These are phyloP conservation scores for Globisporangium mamillatum DNA, from an alignment of 352 stramenopile genomes.

Conservation along the genomic window DNA sequence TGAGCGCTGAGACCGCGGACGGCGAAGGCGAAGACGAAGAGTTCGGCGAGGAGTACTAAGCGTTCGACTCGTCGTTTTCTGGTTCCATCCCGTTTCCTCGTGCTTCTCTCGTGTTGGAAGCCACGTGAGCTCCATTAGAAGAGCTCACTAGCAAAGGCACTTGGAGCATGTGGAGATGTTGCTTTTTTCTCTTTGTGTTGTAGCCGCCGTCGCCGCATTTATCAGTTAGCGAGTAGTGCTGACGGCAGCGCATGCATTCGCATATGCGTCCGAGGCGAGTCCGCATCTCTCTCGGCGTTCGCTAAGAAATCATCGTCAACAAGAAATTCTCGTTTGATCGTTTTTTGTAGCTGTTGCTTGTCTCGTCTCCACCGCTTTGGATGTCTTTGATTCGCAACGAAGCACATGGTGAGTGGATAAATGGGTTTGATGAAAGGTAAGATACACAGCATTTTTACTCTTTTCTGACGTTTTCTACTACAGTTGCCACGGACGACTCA, in stretches of 20 bases:
- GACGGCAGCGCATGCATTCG: background rate
- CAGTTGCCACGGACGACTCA: background rate
- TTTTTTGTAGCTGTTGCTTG: background rate
- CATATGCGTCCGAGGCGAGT: background rate
- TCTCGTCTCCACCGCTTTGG: background rate
- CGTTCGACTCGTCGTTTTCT: background rate
- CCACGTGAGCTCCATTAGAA: constrained; percentile 4
- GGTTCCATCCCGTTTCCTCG: background rate
- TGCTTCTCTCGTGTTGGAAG: background rate
- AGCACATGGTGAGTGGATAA: background rate
- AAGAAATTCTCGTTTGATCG: constrained; percentile 1
- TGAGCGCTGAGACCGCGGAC: constrained; percentile 94
- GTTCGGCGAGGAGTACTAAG: constrained; percentile 86
- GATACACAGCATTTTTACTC: constrained; percentile 8
- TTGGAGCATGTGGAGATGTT: background rate
- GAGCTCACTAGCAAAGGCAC: background rate
- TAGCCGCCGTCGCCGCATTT: background rate
- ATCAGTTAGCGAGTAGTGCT: constrained; percentile 8
- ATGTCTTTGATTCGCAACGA: background rate
- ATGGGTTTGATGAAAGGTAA: background rate
- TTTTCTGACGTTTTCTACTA: background rate
- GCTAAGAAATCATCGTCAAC: constrained; percentile 1
- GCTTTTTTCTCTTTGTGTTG: background rate
- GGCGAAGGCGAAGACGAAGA: constrained; percentile 92
- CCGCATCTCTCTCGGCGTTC: background rate